A percentile compares a stretch with the other conserved stretches of the same genome.
phyloP scores from a whole-genome alignment of 2,329 filamentous ascomycete species.

The Penicillium occitanis region DNA sequence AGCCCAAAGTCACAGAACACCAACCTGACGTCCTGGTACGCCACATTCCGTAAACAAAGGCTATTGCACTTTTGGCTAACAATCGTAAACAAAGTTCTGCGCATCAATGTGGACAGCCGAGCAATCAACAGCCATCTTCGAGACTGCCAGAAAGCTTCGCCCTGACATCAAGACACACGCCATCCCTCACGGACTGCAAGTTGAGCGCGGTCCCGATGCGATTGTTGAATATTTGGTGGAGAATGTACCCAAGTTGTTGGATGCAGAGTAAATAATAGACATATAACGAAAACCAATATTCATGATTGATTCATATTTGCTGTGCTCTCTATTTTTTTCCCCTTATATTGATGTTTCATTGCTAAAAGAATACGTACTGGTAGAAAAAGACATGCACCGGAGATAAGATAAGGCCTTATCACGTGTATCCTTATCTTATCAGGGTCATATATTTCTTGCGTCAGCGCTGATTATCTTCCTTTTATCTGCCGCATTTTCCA shows the following conservation, averaged over 20 bases:
- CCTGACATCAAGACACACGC: constrained; percentile 46
- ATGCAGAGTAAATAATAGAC: constrained; percentile 20
- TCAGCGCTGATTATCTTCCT: constrained; percentile 1
- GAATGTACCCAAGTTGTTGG: constrained; percentile 42
- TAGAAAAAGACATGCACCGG: background rate
- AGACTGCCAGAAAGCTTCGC: constrained; percentile 37
- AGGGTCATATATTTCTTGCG: background rate
- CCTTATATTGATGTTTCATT: background rate
- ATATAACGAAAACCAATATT: background rate
- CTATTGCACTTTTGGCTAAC: background rate
- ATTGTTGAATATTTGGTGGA: constrained; percentile 45
- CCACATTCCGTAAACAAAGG: no score
- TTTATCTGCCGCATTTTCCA: background rate
- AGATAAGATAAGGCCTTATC: constrained; percentile 2
- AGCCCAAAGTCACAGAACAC: constrained; percentile 51
- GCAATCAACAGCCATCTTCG: constrained; percentile 40
- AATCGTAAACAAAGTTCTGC: constrained; percentile 50
- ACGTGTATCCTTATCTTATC: constrained; percentile 14
- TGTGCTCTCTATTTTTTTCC: background rate
- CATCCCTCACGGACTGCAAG: constrained; percentile 44
- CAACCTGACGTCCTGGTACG: constrained; percentile 57
- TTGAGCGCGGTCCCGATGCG: constrained; percentile 44
- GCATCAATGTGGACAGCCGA: constrained; percentile 59
- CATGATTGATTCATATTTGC: background rate
- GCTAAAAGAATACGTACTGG: background rate